Conservation (phyloP, 179 eudicot genomes). For the Beta lomatogona region DNA sequence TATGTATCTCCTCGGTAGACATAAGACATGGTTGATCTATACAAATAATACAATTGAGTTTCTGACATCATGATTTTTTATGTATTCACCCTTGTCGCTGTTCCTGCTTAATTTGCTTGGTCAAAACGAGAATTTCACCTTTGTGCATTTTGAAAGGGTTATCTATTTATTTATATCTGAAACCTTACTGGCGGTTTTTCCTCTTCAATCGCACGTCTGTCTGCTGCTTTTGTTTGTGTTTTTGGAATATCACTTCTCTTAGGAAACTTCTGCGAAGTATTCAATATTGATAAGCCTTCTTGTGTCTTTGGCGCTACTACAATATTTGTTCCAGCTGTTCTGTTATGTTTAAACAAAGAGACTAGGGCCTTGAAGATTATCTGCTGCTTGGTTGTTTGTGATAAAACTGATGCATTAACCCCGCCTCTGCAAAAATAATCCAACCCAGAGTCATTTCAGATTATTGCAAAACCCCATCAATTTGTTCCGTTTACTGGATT, state of each 20-base stretch:
- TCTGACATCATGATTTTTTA: background rate
- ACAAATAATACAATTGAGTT: background rate
- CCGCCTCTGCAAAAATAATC: background rate
- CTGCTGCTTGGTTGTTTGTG: background rate
- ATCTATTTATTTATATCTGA: background rate
- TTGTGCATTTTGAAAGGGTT: too few species aligned
- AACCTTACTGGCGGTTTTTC: too few species aligned
- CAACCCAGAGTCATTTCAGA: background rate
- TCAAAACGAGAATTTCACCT: background rate
- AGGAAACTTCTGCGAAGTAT: background rate
- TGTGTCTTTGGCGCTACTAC: background rate
- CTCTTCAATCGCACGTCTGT: too few species aligned
- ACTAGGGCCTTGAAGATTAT: background rate
- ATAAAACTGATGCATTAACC: background rate
- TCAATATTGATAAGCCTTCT: background rate
- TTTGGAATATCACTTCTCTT: background rate
- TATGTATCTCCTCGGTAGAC: background rate
- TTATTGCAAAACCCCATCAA: background rate
- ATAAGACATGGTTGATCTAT: background rate
- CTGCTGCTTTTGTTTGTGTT: background rate
- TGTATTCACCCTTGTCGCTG: background rate
- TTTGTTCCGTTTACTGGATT: background rate
- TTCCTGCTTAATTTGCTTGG: background rate
- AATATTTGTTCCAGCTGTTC: background rate
- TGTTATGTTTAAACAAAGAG: background rate